Evolutionary conservation across 495 filamentous ascomycete species (phyloP).

Genomic region (Penicillium simplicissimum): DNA sequence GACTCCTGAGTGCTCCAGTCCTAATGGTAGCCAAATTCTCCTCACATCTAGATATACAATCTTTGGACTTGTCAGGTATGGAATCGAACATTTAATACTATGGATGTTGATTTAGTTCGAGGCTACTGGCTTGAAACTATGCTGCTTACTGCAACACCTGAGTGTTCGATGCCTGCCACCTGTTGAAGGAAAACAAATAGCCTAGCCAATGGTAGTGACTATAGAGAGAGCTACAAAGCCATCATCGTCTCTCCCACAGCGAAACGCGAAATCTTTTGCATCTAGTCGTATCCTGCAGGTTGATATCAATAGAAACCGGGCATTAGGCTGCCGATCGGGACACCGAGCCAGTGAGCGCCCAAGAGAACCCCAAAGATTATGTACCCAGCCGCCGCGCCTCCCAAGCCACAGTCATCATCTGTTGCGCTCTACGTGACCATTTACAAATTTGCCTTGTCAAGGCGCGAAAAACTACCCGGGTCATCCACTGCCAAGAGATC

Average conservation of each 20-base stretch:
- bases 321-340: conserved; percentile 7
- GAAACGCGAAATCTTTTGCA: neutral
- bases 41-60: neutral
- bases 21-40: neutral
- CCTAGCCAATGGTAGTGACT: neutral
- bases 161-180: neutral
- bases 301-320: neutral
- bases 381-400: no score
- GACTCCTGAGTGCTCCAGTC: neutral
- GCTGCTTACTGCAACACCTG: neutral
- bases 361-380: neutral
- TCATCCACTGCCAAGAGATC: conserved; percentile 4
- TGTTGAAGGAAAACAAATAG: neutral
- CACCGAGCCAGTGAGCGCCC: neutral
- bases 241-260: neutral
- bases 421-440: neutral
- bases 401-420: neutral
- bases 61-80: no score
- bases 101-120: neutral
- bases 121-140: neutral
- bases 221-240: neutral
- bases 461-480: neutral
- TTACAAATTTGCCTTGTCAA: neutral
- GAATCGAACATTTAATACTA: neutral
- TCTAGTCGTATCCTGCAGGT: neutral